Evolutionary conservation across 331 rosid species (phyloP).

Genomic region (Cydonia oblonga): DNA sequence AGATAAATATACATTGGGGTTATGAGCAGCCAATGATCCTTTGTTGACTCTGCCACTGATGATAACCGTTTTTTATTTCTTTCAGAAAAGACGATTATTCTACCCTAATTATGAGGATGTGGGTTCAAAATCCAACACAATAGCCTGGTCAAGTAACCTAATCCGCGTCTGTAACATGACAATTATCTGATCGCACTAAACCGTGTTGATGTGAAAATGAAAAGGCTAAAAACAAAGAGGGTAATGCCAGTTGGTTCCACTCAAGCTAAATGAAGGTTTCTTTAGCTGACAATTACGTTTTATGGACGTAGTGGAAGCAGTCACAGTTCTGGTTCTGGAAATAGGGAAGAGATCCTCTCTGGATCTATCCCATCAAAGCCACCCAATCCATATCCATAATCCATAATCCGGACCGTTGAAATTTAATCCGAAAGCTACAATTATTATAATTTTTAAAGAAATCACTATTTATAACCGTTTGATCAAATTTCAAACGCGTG

Average conservation of each 20-base stretch:
- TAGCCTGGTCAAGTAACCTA: no score
- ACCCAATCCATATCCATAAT: no score
- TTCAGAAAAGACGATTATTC: background rate
- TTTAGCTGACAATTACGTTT: background rate
- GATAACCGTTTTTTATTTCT: no score
- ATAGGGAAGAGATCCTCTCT: background rate
- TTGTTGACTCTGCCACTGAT: no score
- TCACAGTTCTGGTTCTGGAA: background rate
- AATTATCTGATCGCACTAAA: background rate
- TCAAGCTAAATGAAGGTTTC: background rate
- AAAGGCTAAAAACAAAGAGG: background rate
- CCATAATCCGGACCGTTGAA: no score
- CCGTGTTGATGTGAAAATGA: slow-evolving; percentile 12
- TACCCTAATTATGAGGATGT: background rate
- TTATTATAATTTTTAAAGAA: no score
- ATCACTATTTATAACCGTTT: fast-evolving
- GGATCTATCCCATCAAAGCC: no score
- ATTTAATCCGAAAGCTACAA: fast-evolving
- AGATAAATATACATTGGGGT: no score
- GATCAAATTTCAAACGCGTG: no score
- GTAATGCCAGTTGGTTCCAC: slow-evolving; percentile 7
- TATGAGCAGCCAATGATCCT: no score
- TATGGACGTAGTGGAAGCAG: background rate
- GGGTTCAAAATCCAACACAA: background rate
- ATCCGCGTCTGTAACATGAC: background rate